phyloP scores from a whole-genome alignment of 2,329 filamentous ascomycete genomes.

The Fusarium chuoi region DNA sequence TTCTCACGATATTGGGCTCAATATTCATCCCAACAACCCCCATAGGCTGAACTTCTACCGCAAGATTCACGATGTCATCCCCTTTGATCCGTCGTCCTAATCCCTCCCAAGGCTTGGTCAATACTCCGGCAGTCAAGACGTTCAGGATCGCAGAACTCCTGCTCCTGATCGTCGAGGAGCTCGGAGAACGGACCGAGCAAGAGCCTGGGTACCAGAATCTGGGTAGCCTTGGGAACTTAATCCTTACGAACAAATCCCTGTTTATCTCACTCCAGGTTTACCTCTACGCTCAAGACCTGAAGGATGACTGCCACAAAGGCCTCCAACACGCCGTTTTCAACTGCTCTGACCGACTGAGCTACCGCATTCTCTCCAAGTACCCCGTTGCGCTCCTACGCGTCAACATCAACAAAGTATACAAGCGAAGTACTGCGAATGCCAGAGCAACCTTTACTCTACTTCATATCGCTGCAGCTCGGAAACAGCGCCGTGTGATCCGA shows the following conservation, averaged over 20 bases:
- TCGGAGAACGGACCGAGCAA: not conserved
- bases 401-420: not conserved
- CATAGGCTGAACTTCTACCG: not conserved
- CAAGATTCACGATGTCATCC: not conserved
- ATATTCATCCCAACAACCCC: not conserved
- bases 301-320: not conserved
- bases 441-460: constrained; percentile 2
- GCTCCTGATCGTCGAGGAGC: not conserved
- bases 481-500: not conserved
- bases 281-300: constrained; percentile 2
- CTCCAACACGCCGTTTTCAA: not conserved
- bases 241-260: not conserved
- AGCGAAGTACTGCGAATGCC: too few relatives aligned
- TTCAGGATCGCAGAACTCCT: not conserved
- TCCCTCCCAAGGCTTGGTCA: not conserved
- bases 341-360: not conserved
- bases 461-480: not conserved
- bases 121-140: not conserved
- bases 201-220: not conserved
- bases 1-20: not conserved
- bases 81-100: not conserved
- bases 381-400: not conserved
- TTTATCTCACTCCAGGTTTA: not conserved
- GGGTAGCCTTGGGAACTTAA: not conserved
- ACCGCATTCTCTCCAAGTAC: not conserved